A percentile compares a stretch with the other conserved stretches of the same genome.
Evolutionary conservation across 2,329 filamentous ascomycete genomes (phyloP).

Genomic region (Arthrobotrys sinensis): DNA sequence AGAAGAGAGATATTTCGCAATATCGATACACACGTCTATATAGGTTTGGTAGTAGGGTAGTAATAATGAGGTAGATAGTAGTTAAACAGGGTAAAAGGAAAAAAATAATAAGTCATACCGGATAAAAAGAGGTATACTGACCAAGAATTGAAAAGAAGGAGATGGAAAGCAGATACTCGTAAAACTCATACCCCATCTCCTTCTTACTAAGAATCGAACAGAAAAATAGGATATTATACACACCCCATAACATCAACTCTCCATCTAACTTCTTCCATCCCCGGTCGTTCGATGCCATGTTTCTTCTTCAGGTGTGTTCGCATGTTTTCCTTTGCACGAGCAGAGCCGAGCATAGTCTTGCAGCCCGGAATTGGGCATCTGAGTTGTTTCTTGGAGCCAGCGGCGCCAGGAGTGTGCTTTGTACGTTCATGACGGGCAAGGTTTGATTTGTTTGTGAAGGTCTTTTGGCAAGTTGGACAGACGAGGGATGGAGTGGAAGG

Average conservation of each 20-base stretch:
- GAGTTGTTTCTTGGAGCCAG: constrained; percentile 43
- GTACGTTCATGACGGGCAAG: constrained; percentile 55
- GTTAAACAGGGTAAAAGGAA: constrained; percentile 22
- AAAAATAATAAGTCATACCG: constrained; percentile 38
- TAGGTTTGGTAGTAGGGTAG: constrained; percentile 10
- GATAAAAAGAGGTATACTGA: constrained; percentile 32
- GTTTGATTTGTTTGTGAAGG: constrained; percentile 59
- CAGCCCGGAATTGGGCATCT: constrained; percentile 53
- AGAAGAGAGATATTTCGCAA: constrained; percentile 25
- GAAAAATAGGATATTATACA: constrained; percentile 34
- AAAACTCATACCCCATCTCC: constrained; percentile 24
- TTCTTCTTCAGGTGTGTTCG: constrained; percentile 58
- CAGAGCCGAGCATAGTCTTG: constrained; percentile 51
- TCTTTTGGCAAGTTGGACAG: constrained; percentile 49
- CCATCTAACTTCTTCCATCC: constrained; percentile 57
- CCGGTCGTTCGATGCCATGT: constrained; percentile 53
- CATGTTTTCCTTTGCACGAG: constrained; percentile 57
- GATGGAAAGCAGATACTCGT: constrained; percentile 4
- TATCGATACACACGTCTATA: constrained; percentile 39
- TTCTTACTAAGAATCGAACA: constrained; percentile 24
- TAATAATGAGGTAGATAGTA: constrained; percentile 11
- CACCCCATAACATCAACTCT: constrained; percentile 51
- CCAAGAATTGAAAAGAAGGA: constrained; percentile 22
- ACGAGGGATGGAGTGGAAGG: constrained; percentile 39
- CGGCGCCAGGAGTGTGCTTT: constrained; percentile 35